These are phyloP conservation scores for Leptomonas pyrrhocoris DNA, from an alignment of 208 protist species.

Conservation along the genomic window DNA sequence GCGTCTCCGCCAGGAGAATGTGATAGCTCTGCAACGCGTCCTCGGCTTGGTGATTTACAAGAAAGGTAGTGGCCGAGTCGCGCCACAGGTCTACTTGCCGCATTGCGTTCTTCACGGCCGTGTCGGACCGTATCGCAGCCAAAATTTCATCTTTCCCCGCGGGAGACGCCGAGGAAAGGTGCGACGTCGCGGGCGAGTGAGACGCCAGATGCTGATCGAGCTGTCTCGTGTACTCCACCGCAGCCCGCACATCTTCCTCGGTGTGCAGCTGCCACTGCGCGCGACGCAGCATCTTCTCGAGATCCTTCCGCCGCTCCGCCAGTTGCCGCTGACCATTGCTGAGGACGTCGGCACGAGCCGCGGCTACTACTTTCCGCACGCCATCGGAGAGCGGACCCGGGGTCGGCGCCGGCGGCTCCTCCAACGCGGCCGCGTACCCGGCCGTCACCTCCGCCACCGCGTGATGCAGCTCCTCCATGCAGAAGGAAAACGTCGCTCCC, in stretches of 20 bases:
- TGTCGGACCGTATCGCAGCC: conserved; percentile 34
- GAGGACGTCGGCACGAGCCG: conserved; percentile 37
- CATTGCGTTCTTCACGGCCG: conserved; percentile 46
- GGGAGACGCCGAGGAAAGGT: neutral
- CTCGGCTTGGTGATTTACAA: conserved; percentile 66
- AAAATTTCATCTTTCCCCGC: conserved; percentile 17
- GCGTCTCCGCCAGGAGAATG: conserved; percentile 64
- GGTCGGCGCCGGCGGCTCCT: conserved; percentile 14
- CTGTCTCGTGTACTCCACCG: conserved; percentile 44
- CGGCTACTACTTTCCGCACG: conserved; percentile 33
- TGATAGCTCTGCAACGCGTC: conserved; percentile 71
- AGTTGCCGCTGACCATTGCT: conserved; percentile 51
- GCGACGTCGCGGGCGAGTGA: neutral
- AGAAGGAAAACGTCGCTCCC: conserved; percentile 73
- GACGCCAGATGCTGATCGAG: conserved; percentile 20
- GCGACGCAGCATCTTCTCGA: conserved; percentile 49
- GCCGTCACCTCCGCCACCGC: conserved; percentile 41
- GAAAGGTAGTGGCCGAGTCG: conserved; percentile 50
- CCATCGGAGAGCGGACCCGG: conserved; percentile 54
- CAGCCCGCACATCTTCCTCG: conserved; percentile 61
- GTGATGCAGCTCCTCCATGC: conserved; percentile 69
- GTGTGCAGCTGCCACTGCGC: conserved; percentile 72
- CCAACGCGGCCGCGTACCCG: conserved; percentile 18
- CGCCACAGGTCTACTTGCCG: conserved; percentile 70
- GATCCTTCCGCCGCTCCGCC: conserved; percentile 40